phyloP scores from a whole-genome alignment of 202 grass and related monocot species.

The Zizania palustris region DNA sequence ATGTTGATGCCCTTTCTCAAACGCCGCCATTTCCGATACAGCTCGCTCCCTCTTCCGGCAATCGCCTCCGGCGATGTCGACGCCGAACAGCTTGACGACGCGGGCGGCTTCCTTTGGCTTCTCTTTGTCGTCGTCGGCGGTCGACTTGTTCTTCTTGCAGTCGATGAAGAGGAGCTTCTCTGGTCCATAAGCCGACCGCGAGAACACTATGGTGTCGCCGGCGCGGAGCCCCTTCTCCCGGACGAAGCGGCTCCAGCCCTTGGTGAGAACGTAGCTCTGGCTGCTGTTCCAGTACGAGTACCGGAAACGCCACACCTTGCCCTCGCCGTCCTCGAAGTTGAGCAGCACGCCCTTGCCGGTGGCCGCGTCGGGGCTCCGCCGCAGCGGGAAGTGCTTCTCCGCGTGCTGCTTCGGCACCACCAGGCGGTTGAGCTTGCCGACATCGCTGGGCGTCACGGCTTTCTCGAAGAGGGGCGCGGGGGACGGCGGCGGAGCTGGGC shows the following conservation, averaged over 20 bases:
- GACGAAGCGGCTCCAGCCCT: constrained; percentile 89
- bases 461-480: constrained; percentile 77
- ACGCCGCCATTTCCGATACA: constrained; percentile 39
- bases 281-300: constrained; percentile 98
- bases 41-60: constrained; percentile 49
- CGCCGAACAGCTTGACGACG: constrained; percentile 76
- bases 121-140: neutral
- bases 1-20: constrained; percentile 43
- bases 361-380: constrained; percentile 12
- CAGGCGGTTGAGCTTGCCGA: constrained; percentile 88
- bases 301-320: constrained; percentile 82
- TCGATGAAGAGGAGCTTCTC: constrained; percentile 90
- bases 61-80: constrained; percentile 57
- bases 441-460: constrained; percentile 83
- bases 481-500: too few relatives aligned
- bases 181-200: constrained; percentile 49
- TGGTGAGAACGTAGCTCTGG: constrained; percentile 96
- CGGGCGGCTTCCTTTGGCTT: constrained; percentile 17
- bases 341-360: constrained; percentile 65
- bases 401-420: constrained; percentile 92
- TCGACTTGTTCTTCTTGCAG: constrained; percentile 47
- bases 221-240: constrained; percentile 79
- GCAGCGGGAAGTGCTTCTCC: constrained; percentile 79
- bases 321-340: constrained; percentile 83
- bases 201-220: constrained; percentile 76